Percentiles rank a stretch among this genome's conserved stretches.
phyloP scores from a whole-genome alignment of 805 yeast species.

The Suhomyces xylopsoci region DNA sequence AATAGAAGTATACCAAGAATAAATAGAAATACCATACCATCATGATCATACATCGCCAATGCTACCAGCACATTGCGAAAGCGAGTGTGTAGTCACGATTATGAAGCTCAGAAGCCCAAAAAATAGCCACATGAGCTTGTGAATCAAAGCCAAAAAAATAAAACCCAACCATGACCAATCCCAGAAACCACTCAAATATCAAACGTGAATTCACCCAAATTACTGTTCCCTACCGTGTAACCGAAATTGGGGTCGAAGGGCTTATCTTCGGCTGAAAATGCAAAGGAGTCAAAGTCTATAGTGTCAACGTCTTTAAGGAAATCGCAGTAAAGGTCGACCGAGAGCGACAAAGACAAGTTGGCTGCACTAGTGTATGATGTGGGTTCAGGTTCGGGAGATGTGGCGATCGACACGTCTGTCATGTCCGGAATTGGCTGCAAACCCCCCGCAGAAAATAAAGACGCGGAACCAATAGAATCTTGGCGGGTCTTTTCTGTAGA shows the following conservation, averaged over 20 bases:
- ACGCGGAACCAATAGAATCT: not conserved
- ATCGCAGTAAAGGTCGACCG: not conserved
- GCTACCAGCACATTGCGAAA: not conserved
- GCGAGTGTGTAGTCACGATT: not conserved
- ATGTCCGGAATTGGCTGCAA: not conserved
- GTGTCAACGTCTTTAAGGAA: not conserved
- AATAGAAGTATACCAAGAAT: not conserved
- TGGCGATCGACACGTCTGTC: not conserved
- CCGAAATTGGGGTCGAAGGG: not conserved
- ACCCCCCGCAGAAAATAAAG: not conserved
- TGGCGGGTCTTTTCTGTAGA: not conserved
- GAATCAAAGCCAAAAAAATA: not conserved
- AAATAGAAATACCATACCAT: not conserved
- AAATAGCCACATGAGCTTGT: not conserved
- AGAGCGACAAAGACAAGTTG: not conserved
- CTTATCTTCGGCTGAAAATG: not conserved
- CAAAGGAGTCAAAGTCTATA: not conserved
- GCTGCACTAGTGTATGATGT: not conserved
- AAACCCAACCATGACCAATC: not conserved
- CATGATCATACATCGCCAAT: not conserved
- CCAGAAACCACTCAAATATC: not conserved
- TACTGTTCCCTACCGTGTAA: not conserved
- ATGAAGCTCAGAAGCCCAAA: not conserved
- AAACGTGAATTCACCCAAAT: not conserved
- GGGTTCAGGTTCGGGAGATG: not conserved